Evolutionary conservation across 371 early-diverging fungal species (phyloP), one percentile per base, ranked within the genome.

Genomic region (Apophysomyces ossiformis): DNA sequence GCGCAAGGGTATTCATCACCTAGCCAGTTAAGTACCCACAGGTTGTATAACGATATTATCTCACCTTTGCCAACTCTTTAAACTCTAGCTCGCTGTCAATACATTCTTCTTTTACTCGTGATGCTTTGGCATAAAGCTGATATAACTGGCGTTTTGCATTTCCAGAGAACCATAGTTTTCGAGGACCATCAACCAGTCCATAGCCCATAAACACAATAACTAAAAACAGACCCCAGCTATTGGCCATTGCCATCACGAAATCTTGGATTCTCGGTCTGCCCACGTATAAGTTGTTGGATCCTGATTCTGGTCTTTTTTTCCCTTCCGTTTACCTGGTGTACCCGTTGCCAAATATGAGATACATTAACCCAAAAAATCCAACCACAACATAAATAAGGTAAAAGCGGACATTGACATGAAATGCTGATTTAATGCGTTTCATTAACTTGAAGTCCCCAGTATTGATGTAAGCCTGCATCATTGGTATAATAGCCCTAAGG

Each of bases 191-290:
- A 0, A 97, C 95, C 56, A 96, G 80, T 4, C 98, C 98, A 77
- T 95, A 92, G 2, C 96, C 95, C 89, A 97, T 90, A 74, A 96
- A 90, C 1, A 93, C 75, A 57, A 95, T 90, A 9, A 92, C 90
- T 16, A 96, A 85, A 13, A 95, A 78, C 39, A 97, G 78, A 59
- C 98, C 98, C 92, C 94, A 96, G 63, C 93, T 94, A 74, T 97
- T 96, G 37, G 95, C 92, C 60, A 91, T 87, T 0, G 97, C 96
- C 93, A 97, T 97, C 18, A 94, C 85, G 62, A 93, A 89, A 9
- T 89, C 91, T 39, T 90, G 80, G 41, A 97, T 78, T 21, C 54
- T 16, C 21, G 54, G 54, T 21, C 54, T 50, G 9, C 1, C n/a
- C n/a, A 54, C 70, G 61, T 57, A 67, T 64, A 26, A 68, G 60